Evolutionary conservation across 495 filamentous ascomycete genomes (phyloP).

Genomic region (Physcia stellaris): DNA sequence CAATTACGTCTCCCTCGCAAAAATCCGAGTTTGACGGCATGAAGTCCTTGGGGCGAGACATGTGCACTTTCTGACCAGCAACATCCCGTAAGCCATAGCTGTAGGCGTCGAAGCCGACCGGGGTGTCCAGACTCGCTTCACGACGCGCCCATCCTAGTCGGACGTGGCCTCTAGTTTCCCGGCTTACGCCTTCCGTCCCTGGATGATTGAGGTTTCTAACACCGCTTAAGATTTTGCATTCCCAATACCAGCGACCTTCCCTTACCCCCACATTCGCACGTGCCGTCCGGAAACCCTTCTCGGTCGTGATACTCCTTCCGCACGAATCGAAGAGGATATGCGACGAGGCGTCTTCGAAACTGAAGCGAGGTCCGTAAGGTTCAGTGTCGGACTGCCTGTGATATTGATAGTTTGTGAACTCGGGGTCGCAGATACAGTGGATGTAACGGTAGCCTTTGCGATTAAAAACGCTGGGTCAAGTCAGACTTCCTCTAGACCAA

Average conservation of each 20-base stretch:
- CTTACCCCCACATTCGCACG: conserved; percentile 80
- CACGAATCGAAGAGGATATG: conserved; percentile 53
- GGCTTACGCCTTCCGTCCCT: neutral
- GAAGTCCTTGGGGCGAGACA: conserved; percentile 82
- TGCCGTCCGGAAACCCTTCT: conserved; percentile 68
- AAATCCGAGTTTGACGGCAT: conserved; percentile 38
- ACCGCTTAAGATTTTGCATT: conserved; percentile 73
- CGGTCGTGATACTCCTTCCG: conserved; percentile 51
- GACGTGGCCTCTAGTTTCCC: conserved; percentile 53
- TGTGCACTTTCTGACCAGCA: conserved; percentile 79
- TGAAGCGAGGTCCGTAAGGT: conserved; percentile 70
- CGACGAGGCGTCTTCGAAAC: conserved; percentile 80
- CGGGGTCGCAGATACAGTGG: conserved; percentile 78
- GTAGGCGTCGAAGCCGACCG: conserved; percentile 91
- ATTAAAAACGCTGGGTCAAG: conserved; percentile 49
- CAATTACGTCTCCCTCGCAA: conserved; percentile 82
- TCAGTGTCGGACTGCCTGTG: conserved; percentile 76
- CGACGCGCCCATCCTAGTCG: conserved; percentile 81
- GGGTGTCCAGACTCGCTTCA: conserved; percentile 82
- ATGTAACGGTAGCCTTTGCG: conserved; percentile 85
- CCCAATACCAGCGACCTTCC: conserved; percentile 90
- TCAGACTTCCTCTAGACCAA: neutral
- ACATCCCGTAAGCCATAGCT: conserved; percentile 89
- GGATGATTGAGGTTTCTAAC: conserved; percentile 22
- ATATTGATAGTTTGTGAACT: conserved; percentile 75